Evolutionary conservation across 768 basidiomycete species (phyloP).

Genomic region (Basidioascus undulatus): DNA sequence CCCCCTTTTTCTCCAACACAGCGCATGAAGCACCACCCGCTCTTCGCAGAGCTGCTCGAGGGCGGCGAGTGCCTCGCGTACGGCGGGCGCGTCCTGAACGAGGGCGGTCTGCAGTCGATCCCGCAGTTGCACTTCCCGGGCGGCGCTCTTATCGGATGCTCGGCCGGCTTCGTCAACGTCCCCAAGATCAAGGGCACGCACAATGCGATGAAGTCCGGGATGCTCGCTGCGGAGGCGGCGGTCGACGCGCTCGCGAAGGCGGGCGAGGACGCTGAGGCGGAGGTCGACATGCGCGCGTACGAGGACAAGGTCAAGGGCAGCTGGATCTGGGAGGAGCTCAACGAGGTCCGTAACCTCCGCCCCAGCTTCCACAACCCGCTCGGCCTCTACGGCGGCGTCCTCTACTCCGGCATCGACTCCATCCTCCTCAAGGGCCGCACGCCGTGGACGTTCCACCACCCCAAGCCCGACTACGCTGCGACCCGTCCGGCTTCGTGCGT

Average conservation of each 20-base stretch:
- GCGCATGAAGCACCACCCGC: constrained; percentile 92
- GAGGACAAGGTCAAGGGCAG: constrained; percentile 41
- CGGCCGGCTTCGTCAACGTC: constrained; percentile 85
- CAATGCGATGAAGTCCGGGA: constrained; percentile 97
- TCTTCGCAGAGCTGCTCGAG: constrained; percentile 56
- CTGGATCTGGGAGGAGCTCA: constrained; percentile 65
- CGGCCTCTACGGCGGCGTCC: constrained; percentile 65
- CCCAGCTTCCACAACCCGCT: constrained; percentile 56
- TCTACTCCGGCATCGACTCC: constrained; percentile 71
- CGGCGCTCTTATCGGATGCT: constrained; percentile 80
- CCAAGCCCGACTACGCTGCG: constrained; percentile 32
- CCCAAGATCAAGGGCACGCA: constrained; percentile 98
- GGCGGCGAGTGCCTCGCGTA: constrained; percentile 64
- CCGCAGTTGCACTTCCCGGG: constrained; percentile 77
- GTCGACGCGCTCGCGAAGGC: constrained; percentile 29
- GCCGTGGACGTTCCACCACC: constrained; percentile 71
- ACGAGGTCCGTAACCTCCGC: constrained; percentile 74
- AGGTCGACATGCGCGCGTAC: constrained; percentile 44
- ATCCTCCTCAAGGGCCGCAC: constrained; percentile 58
- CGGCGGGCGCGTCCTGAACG: constrained; percentile 68
- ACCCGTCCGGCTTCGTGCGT: constrained; percentile 38
- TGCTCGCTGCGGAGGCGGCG: constrained; percentile 81
- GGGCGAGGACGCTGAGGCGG: constrained; percentile 3
- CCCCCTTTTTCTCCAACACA: constrained; percentile 16
- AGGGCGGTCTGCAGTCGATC: constrained; percentile 80